Evolutionary conservation across 164 flowering plant species (phyloP).

Genomic region (Aristolochia fimbriata): DNA sequence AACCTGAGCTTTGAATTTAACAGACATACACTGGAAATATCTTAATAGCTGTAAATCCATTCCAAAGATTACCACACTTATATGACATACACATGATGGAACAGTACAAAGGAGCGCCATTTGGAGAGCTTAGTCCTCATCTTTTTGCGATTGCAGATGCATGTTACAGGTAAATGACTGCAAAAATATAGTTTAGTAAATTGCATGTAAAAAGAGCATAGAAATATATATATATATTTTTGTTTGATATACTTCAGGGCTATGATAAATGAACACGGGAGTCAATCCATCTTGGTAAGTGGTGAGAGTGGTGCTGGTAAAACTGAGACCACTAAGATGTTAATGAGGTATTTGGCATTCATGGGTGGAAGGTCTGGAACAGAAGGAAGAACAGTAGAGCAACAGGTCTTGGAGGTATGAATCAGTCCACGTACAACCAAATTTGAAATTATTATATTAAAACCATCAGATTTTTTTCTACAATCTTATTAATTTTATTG

Average conservation of each 20-base stretch:
- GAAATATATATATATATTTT: neutral
- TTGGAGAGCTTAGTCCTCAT: constrained; percentile 88
- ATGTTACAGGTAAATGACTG: constrained; percentile 45
- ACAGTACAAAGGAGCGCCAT: constrained; percentile 74
- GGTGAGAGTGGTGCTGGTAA: constrained; percentile 95
- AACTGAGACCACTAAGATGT: constrained; percentile 86
- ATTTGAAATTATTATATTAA: too few species aligned
- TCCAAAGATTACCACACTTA: constrained; percentile 70
- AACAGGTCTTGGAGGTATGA: constrained; percentile 77
- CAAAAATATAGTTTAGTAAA: too few species aligned
- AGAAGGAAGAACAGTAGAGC: constrained; percentile 85
- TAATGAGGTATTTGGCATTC: constrained; percentile 88
- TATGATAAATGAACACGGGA: constrained; percentile 58
- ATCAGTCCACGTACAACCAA: neutral
- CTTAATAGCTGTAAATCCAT: constrained; percentile 80
- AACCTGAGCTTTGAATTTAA: constrained; percentile 8
- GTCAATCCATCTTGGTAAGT: constrained; percentile 78
- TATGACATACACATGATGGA: constrained; percentile 82
- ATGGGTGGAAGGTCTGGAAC: constrained; percentile 79
- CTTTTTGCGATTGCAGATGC: constrained; percentile 83
- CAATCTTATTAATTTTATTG: too few species aligned
- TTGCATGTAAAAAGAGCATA: neutral
- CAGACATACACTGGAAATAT: constrained; percentile 94
- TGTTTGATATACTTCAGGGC: constrained; percentile 25
- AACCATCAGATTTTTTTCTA: neutral